Conservation (phyloP, 768 basidiomycete genomes). For the Mycena leptocephala region DNA sequence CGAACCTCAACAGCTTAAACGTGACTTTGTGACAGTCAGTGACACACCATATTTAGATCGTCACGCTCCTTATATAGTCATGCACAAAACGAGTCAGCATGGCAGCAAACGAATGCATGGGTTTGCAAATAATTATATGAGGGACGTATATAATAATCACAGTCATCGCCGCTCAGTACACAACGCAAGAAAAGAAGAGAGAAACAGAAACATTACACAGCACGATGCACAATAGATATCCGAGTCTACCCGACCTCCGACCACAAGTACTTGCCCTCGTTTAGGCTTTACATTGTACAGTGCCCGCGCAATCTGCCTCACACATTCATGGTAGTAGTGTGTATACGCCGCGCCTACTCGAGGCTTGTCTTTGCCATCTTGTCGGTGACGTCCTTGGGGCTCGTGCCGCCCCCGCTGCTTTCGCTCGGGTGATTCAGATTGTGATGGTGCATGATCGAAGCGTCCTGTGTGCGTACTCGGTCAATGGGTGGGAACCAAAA, state of each 20-base stretch:
- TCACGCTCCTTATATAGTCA: too few relatives aligned
- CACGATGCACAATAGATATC: neutral
- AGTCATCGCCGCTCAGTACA: neutral
- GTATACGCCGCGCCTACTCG: too few relatives aligned
- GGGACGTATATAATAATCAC: neutral
- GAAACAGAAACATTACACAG: neutral
- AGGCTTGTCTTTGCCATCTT: constrained; percentile 16
- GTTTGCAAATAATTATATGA: too few relatives aligned
- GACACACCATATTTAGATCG: too few relatives aligned
- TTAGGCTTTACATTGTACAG: too few relatives aligned
- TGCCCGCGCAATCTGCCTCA: too few relatives aligned
- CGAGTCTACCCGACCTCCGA: neutral
- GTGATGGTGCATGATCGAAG: constrained; percentile 67
- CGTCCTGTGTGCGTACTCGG: constrained; percentile 46
- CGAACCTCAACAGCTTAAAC: too few relatives aligned
- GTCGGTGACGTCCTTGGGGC: constrained; percentile 20
- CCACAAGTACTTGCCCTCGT: too few relatives aligned
- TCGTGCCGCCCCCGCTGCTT: neutral
- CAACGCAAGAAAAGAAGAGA: neutral
- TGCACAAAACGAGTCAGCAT: too few relatives aligned
- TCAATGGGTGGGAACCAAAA: constrained; percentile 10
- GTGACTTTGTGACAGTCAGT: too few relatives aligned
- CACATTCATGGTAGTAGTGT: too few relatives aligned
- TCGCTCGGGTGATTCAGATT: constrained; percentile 26
- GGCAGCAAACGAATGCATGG: too few relatives aligned